A percentile compares a stretch with the other conserved stretches of the same genome.
Conservation (phyloP, 2,329 filamentous ascomycete genomes). For the Bertia moriformis region DNA sequence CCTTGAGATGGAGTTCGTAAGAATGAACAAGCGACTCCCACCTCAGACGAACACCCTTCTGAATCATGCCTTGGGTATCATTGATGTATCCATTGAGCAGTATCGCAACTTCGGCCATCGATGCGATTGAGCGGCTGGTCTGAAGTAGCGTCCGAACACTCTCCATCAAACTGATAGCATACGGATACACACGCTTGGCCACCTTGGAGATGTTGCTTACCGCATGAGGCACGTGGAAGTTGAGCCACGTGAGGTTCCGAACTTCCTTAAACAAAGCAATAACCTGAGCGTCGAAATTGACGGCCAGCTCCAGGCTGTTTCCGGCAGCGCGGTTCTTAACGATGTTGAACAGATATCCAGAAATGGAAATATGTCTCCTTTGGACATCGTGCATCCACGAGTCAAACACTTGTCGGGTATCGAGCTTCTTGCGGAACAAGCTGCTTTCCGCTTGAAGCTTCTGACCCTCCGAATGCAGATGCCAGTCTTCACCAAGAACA, state of each 20-base stretch:
- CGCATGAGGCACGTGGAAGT: slow-evolving; percentile 82
- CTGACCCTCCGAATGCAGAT: slow-evolving; percentile 83
- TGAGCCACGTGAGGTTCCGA: slow-evolving; percentile 86
- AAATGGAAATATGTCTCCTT: slow-evolving; percentile 76
- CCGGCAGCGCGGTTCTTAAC: slow-evolving; percentile 77
- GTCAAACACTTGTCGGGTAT: slow-evolving; percentile 85
- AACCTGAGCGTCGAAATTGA: slow-evolving; percentile 95
- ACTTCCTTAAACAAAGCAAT: slow-evolving; percentile 98
- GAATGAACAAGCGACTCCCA: slow-evolving; percentile 98
- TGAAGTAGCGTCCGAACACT: slow-evolving; percentile 88
- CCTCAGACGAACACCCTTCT: slow-evolving; percentile 74
- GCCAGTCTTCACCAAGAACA: slow-evolving; percentile 88
- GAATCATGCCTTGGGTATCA: slow-evolving; percentile 69
- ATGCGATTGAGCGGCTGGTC: slow-evolving; percentile 67
- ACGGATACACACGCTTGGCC: slow-evolving; percentile 95
- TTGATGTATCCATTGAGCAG: slow-evolving; percentile 84
- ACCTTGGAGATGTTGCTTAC: slow-evolving; percentile 95
- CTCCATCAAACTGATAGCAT: slow-evolving; percentile 95
- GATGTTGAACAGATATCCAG: slow-evolving; percentile 83
- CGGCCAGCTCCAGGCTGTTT: slow-evolving; percentile 71
- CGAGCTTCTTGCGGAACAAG: slow-evolving; percentile 88
- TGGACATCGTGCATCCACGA: slow-evolving; percentile 88
- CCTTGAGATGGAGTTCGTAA: slow-evolving; percentile 75
- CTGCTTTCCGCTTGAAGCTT: slow-evolving; percentile 84
- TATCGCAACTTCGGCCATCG: slow-evolving; percentile 77